phyloP scores from a whole-genome alignment of 2,329 filamentous ascomycete genomes.

The Trichoderma oligosporum region DNA sequence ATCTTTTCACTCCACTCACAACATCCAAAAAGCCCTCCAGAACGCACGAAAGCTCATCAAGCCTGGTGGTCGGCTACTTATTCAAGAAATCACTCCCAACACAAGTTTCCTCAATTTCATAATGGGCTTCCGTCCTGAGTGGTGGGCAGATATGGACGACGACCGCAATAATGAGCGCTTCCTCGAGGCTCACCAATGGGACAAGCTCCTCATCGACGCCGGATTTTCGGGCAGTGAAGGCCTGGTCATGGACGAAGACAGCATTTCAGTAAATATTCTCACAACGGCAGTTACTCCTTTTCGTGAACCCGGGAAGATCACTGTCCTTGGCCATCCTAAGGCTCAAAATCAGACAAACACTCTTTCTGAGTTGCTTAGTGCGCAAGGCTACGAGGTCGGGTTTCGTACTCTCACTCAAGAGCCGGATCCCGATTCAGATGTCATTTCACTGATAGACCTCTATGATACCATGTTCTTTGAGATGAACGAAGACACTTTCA shows the following conservation, averaged over 20 bases:
- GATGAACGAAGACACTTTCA: neutral
- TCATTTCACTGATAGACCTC: slow-evolving; percentile 4
- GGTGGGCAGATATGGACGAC: neutral
- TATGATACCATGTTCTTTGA: slow-evolving; percentile 14
- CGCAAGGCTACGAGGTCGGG: slow-evolving; percentile 6
- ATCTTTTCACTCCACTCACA: neutral
- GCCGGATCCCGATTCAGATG: slow-evolving; percentile 4
- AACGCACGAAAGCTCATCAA: slow-evolving; percentile 4
- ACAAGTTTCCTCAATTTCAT: neutral
- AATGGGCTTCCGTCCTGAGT: neutral
- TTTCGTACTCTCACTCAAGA: slow-evolving; percentile 12
- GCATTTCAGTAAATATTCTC: neutral
- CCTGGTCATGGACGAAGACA: slow-evolving; percentile 17
- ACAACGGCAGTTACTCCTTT: neutral
- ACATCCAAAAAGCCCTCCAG: neutral
- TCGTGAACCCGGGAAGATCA: neutral
- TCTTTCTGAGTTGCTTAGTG: neutral
- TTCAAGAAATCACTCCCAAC: neutral
- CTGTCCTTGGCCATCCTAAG: neutral
- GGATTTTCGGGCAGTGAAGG: slow-evolving; percentile 16
- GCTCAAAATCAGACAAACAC: neutral
- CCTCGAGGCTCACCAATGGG: slow-evolving; percentile 1
- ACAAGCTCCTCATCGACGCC: neutral
- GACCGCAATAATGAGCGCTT: neutral
- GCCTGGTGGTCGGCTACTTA: slow-evolving; percentile 1